These are phyloP conservation scores for Saccharomyces pastorianus DNA, from an alignment of 1,139 yeast genomes.

Conservation along the genomic window DNA sequence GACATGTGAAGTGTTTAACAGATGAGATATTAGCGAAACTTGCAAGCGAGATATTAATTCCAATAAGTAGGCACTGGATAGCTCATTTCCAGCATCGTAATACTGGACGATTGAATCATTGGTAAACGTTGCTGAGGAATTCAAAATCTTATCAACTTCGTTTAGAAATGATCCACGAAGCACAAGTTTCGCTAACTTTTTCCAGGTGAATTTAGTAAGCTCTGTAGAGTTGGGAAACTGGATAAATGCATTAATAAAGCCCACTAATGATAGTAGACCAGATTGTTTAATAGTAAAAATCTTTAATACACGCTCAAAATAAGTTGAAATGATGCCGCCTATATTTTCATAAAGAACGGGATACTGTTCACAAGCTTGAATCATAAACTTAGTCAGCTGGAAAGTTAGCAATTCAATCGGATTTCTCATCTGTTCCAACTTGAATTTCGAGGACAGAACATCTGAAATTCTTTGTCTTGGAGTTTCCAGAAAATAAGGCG, in stretches of 20 bases:
- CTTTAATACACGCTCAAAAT: slow-evolving; percentile 12
- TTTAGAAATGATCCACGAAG: slow-evolving; percentile 16
- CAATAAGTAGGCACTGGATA: slow-evolving; percentile 22
- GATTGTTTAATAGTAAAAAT: slow-evolving; percentile 17
- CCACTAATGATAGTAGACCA: slow-evolving; percentile 27
- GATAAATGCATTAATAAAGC: slow-evolving; percentile 26
- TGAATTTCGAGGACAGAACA: slow-evolving; percentile 36
- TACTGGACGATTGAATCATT: slow-evolving; percentile 29
- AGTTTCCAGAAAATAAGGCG: slow-evolving; percentile 51
- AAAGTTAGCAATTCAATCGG: slow-evolving; percentile 35
- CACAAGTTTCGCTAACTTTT: slow-evolving; percentile 13
- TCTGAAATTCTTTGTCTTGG: slow-evolving; percentile 48
- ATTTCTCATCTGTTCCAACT: slow-evolving; percentile 40
- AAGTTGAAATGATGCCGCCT: background rate
- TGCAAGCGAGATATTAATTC: slow-evolving; percentile 23
- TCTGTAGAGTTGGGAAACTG: slow-evolving; percentile 14
- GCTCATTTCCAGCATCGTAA: slow-evolving; percentile 25
- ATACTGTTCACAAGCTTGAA: slow-evolving; percentile 30
- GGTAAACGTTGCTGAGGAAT: slow-evolving; percentile 19
- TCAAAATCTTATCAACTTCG: slow-evolving; percentile 17
- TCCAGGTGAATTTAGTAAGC: slow-evolving; percentile 20
- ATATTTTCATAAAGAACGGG: slow-evolving; percentile 21
- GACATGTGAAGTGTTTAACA: slow-evolving; percentile 10
- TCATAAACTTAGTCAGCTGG: slow-evolving; percentile 30
- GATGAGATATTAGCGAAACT: slow-evolving; percentile 11